These are phyloP conservation scores for Thelonectria olida DNA, from an alignment of 2,329 filamentous ascomycete species.

Conservation along the genomic window DNA sequence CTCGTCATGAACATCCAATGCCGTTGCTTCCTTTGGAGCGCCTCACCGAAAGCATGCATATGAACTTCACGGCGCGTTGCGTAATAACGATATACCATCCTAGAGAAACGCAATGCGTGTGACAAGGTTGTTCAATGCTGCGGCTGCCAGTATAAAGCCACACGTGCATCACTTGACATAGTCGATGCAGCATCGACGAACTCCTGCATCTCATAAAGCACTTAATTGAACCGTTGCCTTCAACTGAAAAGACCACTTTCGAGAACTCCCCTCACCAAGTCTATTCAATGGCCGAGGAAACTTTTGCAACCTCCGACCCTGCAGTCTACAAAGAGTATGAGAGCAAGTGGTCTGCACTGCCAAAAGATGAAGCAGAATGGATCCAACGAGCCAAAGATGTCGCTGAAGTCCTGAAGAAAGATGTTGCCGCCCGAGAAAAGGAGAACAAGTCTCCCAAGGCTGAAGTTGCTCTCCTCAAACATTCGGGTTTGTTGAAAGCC, in stretches of 20 bases:
- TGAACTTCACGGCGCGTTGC: neutral
- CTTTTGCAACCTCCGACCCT: slow-evolving; percentile 44
- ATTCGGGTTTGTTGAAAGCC: slow-evolving; percentile 51
- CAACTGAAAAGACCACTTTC: too few species aligned
- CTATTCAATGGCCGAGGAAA: slow-evolving; percentile 10
- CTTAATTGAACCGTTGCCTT: too few species aligned
- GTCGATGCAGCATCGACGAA: neutral
- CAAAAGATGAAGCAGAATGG: slow-evolving; percentile 46
- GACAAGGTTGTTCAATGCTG: too few species aligned
- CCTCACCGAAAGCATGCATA: neutral
- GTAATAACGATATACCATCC: slow-evolving; percentile 11
- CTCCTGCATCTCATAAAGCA: neutral
- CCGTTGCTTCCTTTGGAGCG: neutral
- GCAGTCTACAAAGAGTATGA: slow-evolving; percentile 49
- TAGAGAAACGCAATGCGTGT: slow-evolving; percentile 9
- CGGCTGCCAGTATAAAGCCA: slow-evolving; percentile 2
- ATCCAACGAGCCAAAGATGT: slow-evolving; percentile 51
- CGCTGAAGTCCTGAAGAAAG: slow-evolving; percentile 44
- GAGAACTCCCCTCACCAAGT: too few species aligned
- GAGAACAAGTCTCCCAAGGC: slow-evolving; percentile 52
- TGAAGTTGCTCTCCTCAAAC: slow-evolving; percentile 52
- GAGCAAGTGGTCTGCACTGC: slow-evolving; percentile 46
- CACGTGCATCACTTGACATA: neutral
- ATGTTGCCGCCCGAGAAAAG: slow-evolving; percentile 47
- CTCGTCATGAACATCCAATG: slow-evolving; percentile 16